Base-by-base conservation (phyloP, 2,329 filamentous ascomycete genomes). In the Leptodontidium sp. region DNA sequence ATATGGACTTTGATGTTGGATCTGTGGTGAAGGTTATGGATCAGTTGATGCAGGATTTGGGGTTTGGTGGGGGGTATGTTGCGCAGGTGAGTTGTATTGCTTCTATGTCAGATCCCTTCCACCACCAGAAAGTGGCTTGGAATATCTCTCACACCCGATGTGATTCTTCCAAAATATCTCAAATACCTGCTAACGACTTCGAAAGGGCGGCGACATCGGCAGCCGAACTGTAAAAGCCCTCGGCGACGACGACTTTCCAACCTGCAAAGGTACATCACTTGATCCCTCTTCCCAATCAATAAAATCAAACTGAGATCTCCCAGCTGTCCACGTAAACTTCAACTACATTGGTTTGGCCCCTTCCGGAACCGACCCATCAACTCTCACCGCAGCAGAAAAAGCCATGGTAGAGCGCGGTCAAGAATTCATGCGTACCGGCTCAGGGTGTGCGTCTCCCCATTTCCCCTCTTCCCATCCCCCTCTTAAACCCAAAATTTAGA, bases 401-500 rank as follows among this genome's bases (percentile, higher is more conserved):
- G 69, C 76, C 9, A 80, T 78, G 0, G 21, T 86, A 1, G 64
- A 79, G 32, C 77, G 81, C 6, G 78, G 76, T 1, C 65, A 78
- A 2, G 75, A 79, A 2, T 88, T 85, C 75, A 65, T 72, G 2
- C 67, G 75, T 0, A 78, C 75, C 1, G 87, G 85, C 0, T 75
- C 72, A 12, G 85, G 82, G 0, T 91, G 57, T 59, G 43, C 6
- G 55, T 40, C 35, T 11, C 7, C 47, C n/a, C 43, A 45, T 14
- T 35, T 7, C 52, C 17, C 29, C 2, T 3, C 32, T 21, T 15
- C 32, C 26, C 14, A 21, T 21, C 17, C 35, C 35, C 8, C n/a
- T 6, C 2, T 4, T 58, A 24, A 45, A 45, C 17, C 43, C 43
- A 12, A 14, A 45, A 8, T 5, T 8, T 1, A 29, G 14, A 5